A percentile compares a stretch with the other conserved stretches of the same genome.
These are phyloP conservation scores for Serpula lacrymans DNA, from an alignment of 768 basidiomycete species.

Conservation along the genomic window DNA sequence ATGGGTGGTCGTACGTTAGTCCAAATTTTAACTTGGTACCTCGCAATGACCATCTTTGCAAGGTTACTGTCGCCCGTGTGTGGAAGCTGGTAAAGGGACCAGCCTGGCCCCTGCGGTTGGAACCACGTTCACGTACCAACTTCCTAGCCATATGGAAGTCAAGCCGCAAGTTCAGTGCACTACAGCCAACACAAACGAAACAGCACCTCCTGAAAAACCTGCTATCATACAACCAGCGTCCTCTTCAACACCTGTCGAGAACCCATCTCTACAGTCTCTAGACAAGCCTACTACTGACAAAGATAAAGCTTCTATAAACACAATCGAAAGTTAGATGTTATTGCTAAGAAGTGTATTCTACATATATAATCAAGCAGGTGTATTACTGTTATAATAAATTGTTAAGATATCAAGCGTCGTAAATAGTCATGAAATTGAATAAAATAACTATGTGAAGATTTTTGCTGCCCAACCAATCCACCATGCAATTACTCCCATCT, in stretches of 20 bases:
- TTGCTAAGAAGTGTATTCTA: neutral
- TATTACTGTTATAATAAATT: conserved; percentile 8
- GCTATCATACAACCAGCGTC: neutral
- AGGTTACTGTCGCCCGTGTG: conserved; percentile 73
- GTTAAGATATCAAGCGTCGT: conserved; percentile 5
- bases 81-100: conserved; percentile 47
- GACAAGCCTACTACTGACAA: neutral
- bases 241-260: neutral
- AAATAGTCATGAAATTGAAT: conserved; percentile 8
- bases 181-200: no score
- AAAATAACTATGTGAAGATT: conserved; percentile 34
- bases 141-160: neutral
- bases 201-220: no score
- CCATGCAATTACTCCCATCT: conserved; percentile 62
- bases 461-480: conserved; percentile 73
- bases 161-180: no score
- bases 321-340: conserved; percentile 6
- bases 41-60: conserved; percentile 1
- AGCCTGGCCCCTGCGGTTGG: conserved; percentile 22
- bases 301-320: neutral
- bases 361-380: conserved; percentile 1
- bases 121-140: conserved; percentile 1
- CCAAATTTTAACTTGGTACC: neutral
- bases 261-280: neutral
- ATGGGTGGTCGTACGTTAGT: conserved; percentile 74